phyloP scores from a whole-genome alignment of 345 rosid genomes.

The Gossypium australe region DNA sequence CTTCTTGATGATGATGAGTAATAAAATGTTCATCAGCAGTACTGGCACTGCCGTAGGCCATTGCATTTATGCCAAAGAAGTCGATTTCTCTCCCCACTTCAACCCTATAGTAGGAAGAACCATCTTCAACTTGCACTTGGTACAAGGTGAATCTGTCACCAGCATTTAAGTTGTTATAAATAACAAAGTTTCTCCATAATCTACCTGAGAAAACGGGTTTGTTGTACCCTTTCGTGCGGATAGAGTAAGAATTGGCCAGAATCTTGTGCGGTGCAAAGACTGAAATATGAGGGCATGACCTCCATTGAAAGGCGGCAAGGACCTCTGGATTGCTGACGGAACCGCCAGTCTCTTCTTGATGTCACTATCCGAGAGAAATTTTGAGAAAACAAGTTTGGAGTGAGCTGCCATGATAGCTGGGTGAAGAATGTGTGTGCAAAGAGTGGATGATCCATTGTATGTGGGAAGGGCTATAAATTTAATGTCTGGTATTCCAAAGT shows the following conservation, averaged over 20 bases:
- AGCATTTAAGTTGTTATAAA: background rate
- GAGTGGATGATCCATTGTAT: too few species aligned
- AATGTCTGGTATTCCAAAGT: too few species aligned
- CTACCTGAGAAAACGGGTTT: background rate
- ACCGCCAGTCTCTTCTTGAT: background rate
- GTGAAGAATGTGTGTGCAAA: too few species aligned
- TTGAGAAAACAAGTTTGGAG: background rate
- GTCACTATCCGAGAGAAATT: background rate
- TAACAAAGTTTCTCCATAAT: background rate
- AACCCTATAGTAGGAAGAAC: background rate
- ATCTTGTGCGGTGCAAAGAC: background rate
- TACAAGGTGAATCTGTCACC: background rate
- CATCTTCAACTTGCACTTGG: background rate
- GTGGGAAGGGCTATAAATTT: too few species aligned
- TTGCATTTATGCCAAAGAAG: too few species aligned
- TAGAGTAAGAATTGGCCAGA: background rate
- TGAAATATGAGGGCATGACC: background rate
- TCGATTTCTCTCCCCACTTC: background rate
- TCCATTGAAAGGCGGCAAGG: background rate
- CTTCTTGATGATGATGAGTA: too few species aligned
- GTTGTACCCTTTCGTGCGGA: background rate
- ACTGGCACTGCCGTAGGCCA: too few species aligned
- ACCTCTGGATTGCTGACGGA: background rate
- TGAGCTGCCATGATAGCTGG: too few species aligned
- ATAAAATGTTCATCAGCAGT: too few species aligned